A percentile compares a stretch with the other conserved stretches of the same genome.
These are phyloP conservation scores for Ceratobasidium sp. DNA, from an alignment of 1,284 basidiomycete genomes.

Conservation along the genomic window DNA sequence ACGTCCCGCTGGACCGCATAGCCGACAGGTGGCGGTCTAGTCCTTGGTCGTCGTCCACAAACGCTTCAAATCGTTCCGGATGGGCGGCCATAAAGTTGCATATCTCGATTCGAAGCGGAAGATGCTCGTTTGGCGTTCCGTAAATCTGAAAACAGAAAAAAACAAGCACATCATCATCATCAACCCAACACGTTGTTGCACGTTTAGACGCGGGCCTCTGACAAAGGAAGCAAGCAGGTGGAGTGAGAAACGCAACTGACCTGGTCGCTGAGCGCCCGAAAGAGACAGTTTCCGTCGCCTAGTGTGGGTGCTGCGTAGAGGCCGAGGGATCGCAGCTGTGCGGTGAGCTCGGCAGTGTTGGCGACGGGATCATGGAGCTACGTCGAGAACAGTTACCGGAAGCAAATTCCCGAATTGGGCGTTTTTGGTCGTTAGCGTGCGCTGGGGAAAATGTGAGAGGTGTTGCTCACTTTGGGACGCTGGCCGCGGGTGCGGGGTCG, in stretches of 20 bases:
- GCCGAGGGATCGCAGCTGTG: constrained; percentile 78
- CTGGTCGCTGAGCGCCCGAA: constrained; percentile 81
- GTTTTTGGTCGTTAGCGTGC: background rate
- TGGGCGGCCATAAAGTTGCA: constrained; percentile 85
- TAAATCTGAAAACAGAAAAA: constrained; percentile 66
- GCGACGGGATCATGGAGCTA: constrained; percentile 70
- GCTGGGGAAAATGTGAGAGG: background rate
- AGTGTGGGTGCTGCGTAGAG: constrained; percentile 82
- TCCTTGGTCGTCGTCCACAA: constrained; percentile 88
- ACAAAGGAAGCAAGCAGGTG: background rate
- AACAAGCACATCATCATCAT: background rate
- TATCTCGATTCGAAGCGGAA: constrained; percentile 76
- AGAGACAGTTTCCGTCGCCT: constrained; percentile 90
- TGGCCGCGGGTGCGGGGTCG: constrained; percentile 38
- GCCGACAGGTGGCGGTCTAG: constrained; percentile 76
- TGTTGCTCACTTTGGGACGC: constrained; percentile 24
- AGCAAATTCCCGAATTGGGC: constrained; percentile 36
- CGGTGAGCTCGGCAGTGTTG: constrained; percentile 73
- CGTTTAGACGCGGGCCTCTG: constrained; percentile 47
- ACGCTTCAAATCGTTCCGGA: constrained; percentile 82
- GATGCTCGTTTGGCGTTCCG: constrained; percentile 79
- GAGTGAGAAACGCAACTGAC: constrained; percentile 19
- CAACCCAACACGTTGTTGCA: too few species aligned
- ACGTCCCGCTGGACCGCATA: constrained; percentile 83
- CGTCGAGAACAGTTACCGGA: constrained; percentile 34